Evolutionary conservation across 2,329 filamentous ascomycete genomes (phyloP).

Genomic region (Diplodia sapinea): DNA sequence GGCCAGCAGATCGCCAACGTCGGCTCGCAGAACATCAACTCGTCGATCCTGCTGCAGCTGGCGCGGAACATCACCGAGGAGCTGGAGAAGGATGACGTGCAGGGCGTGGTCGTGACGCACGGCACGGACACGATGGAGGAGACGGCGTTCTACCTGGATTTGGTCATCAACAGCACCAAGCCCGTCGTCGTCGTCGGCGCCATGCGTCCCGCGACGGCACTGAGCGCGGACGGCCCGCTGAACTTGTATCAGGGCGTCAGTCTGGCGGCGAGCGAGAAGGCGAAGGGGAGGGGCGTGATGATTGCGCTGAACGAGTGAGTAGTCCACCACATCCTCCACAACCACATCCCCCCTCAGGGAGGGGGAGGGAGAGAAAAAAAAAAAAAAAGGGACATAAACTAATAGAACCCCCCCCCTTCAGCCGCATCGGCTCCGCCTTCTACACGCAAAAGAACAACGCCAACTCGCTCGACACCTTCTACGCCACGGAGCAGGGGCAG

Average conservation of each 20-base stretch:
- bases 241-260: constrained; percentile 67
- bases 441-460: constrained; percentile 68
- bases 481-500: constrained; percentile 61
- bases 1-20: constrained; percentile 54
- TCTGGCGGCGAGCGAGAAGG: constrained; percentile 57
- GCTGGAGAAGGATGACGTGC: constrained; percentile 52
- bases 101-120: constrained; percentile 65
- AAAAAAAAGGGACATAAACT: neutral
- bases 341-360: neutral
- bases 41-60: constrained; percentile 56
- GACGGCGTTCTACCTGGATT: constrained; percentile 67
- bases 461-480: constrained; percentile 68
- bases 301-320: constrained; percentile 63
- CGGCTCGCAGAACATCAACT: constrained; percentile 50
- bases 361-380: too few species aligned
- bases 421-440: constrained; percentile 62
- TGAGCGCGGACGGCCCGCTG: constrained; percentile 67
- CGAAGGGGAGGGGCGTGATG: constrained; percentile 61
- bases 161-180: constrained; percentile 63
- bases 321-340: neutral
- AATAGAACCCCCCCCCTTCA: neutral
- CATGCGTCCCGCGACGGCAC: constrained; percentile 67
- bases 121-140: constrained; percentile 71
- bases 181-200: constrained; percentile 66
- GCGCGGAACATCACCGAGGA: constrained; percentile 57